Conservation (phyloP, 305 asterid genomes). For the Fraxinus floribunda region DNA sequence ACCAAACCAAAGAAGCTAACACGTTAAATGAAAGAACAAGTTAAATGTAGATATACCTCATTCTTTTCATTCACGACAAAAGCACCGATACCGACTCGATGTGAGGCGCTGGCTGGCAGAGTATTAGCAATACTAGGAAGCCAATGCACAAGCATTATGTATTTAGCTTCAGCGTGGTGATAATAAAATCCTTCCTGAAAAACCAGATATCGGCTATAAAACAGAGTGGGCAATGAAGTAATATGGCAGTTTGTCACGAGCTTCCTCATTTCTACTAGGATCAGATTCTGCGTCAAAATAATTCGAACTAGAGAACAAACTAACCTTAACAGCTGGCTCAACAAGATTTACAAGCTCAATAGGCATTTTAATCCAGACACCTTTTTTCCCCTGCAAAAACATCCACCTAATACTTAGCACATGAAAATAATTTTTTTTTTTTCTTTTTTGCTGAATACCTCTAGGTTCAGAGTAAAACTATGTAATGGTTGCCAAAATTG, state of each 20-base stretch:
- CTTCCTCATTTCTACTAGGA: conserved; percentile 6
- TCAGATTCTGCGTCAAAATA: not conserved
- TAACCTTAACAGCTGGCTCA: conserved; percentile 81
- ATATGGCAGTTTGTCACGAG: not conserved
- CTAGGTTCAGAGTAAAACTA: not conserved
- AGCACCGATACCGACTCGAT: conserved; percentile 89
- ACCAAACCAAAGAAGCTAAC: not conserved
- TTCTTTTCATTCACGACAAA: conserved; percentile 71
- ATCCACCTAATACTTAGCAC: conserved; percentile 19
- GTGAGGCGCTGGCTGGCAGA: conserved; percentile 86
- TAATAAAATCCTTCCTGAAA: conserved; percentile 90
- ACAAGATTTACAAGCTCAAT: conserved; percentile 80
- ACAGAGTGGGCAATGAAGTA: conserved; percentile 2
- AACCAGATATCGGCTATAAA: conserved; percentile 13
- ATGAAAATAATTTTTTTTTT: not conserved
- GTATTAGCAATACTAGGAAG: conserved; percentile 59
- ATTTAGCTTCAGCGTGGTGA: conserved; percentile 91
- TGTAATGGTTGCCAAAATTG: not conserved
- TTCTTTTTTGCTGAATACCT: not conserved
- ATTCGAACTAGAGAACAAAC: conserved; percentile 14
- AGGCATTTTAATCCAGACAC: conserved; percentile 91
- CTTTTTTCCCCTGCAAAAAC: conserved; percentile 73
- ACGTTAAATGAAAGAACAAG: not conserved
- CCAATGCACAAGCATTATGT: conserved; percentile 94
- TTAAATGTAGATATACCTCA: conserved; percentile 48